Evolutionary conservation across 192 early-diverging fungal species (phyloP), one percentile per base, ranked within the genome.

Genomic region (Coemansia sp.): DNA sequence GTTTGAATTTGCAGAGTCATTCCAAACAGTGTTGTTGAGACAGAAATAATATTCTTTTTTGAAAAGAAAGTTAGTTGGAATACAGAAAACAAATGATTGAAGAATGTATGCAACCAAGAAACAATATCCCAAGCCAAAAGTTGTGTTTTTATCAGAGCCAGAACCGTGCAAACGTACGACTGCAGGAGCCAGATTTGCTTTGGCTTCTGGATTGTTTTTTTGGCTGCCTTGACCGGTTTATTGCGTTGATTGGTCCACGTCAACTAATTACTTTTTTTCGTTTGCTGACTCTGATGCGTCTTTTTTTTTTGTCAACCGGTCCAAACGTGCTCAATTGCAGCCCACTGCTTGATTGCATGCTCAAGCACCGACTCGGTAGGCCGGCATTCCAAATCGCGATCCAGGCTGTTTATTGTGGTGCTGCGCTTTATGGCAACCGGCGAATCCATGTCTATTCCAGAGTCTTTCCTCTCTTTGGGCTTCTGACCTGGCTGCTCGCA

Each of bases 1-100:
- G 83, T 86, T 40, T 83, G 78, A 7, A 80, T 56, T 18, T 66
- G 49, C 20, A 16, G 42, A 14, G 42, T 45, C 42, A 45, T 45
- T 45, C 42, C 10, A 45, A 8, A 36, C 5, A 36, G 34, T 36
- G 8, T 36, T 8, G 8, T 6, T 4, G 4, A 36, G 34, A 8
- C 34, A 36, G 34, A 8, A 36, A 4, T 6, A 36, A 36, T 4
- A 36, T 6, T 36, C 5, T 36, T 6, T 36, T 36, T 36, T 4
- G 49, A 51, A 17, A 51, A 51, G n/a, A 25, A 20, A 17, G 49
- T 17, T 25, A 17, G n/a, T n/a, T n/a, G n/a, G n/a, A n/a, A n/a
- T n/a, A n/a, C n/a, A n/a, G n/a, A n/a, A n/a, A n/a, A n/a, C n/a
- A n/a, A n/a, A n/a, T n/a, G n/a, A n/a, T n/a, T n/a, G n/a, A n/a